Percentiles rank a stretch among this genome's conserved stretches.
Conservation (phyloP, 352 stramenopile species). For the Globisporangium yorkense region DNA sequence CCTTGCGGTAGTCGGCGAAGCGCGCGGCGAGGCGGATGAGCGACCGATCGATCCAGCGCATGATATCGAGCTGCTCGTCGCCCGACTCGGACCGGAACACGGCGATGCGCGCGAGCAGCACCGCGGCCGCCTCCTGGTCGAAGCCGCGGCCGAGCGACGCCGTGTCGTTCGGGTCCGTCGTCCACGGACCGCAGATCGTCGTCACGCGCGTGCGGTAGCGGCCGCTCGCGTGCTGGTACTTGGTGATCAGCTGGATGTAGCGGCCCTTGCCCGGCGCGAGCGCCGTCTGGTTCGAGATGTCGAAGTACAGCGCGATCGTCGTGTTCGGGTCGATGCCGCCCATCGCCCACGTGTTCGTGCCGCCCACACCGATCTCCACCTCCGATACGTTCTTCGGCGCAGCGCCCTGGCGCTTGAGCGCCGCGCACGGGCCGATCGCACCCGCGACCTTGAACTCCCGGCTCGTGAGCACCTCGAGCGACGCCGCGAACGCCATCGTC, state of each 20-base stretch:
- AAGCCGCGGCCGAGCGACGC: conserved; percentile 93
- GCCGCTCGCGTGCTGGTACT: conserved; percentile 97
- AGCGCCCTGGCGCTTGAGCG: conserved; percentile 92
- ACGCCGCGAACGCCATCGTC: conserved; percentile 94
- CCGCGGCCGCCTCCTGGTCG: conserved; percentile 98
- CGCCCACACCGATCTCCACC: conserved; percentile 93
- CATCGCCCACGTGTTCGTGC: conserved; percentile 93
- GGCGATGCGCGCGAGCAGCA: conserved; percentile 92
- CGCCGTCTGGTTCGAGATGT: conserved; percentile 89
- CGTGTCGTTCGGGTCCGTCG: conserved; percentile 90
- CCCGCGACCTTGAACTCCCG: conserved; percentile 99
- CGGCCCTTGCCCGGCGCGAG: conserved; percentile 86
- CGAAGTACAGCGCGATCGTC: conserved; percentile 99
- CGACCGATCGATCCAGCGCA: conserved; percentile 93
- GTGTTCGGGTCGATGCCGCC: conserved; percentile 96
- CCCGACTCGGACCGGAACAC: conserved; percentile 82
- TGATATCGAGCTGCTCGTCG: conserved; percentile 86
- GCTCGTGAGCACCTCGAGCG: conserved; percentile 95
- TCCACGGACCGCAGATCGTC: conserved; percentile 96
- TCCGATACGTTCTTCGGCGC: conserved; percentile 93
- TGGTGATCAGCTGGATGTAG: conserved; percentile 98
- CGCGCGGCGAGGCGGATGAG: conserved; percentile 98
- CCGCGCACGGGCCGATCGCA: conserved; percentile 95
- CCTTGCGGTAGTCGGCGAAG: conserved; percentile 98
- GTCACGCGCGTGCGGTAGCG: conserved; percentile 95